Conservation (phyloP, 768 basidiomycete species). For the Butyriboletus loyo region DNA sequence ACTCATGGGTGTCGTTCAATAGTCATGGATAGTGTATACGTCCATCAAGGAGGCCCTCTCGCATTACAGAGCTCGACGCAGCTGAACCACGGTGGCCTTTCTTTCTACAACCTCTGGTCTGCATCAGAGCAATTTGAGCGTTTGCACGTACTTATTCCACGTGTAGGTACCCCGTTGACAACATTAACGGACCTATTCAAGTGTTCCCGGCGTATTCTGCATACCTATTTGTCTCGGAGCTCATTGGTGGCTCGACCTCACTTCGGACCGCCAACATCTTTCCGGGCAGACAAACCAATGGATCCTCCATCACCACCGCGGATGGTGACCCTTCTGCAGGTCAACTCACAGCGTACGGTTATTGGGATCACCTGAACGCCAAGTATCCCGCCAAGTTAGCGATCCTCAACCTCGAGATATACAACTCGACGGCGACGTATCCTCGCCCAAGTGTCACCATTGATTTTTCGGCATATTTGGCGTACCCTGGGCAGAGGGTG, state of each 20-base stretch:
- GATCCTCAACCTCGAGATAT: slow-evolving; percentile 49
- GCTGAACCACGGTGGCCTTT: slow-evolving; percentile 46
- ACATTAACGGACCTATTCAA: slow-evolving; percentile 45
- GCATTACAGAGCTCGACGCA: slow-evolving; percentile 49
- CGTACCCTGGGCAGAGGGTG: slow-evolving; percentile 25
- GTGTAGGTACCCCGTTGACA: slow-evolving; percentile 46
- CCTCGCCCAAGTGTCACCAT: slow-evolving; percentile 43
- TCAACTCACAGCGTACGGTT: slow-evolving; percentile 50
- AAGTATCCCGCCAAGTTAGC: slow-evolving; percentile 44
- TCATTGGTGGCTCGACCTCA: slow-evolving; percentile 42
- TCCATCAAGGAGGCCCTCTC: slow-evolving; percentile 55
- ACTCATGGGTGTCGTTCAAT: background rate
- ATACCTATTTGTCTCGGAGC: slow-evolving; percentile 50
- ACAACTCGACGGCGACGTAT: slow-evolving; percentile 43
- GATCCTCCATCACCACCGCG: slow-evolving; percentile 50
- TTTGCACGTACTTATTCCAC: background rate
- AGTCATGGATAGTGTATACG: slow-evolving; percentile 37
- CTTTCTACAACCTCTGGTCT: slow-evolving; percentile 48
- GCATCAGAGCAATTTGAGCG: background rate
- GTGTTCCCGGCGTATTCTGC: slow-evolving; percentile 54
- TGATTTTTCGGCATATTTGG: slow-evolving; percentile 44
- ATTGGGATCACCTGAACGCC: slow-evolving; percentile 39
- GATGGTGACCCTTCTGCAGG: slow-evolving; percentile 46
- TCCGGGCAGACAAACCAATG: slow-evolving; percentile 50
- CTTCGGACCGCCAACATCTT: slow-evolving; percentile 48